Base-by-base conservation (phyloP, 2,329 filamentous ascomycete genomes). In the Aspergillus fumigatiaffinis region DNA sequence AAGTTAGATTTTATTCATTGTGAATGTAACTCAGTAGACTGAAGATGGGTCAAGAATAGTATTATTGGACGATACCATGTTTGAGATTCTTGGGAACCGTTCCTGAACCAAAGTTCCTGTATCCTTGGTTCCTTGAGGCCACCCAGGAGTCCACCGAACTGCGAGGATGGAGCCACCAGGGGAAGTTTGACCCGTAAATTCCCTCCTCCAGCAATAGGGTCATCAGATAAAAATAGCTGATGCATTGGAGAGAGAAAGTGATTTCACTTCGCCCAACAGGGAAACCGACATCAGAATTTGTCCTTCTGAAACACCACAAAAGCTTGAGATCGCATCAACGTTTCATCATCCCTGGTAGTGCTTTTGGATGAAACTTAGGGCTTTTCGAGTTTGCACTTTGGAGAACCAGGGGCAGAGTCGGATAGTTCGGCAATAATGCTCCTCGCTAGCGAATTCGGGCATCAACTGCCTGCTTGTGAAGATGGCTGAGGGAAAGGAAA, bases 71-170 rank as follows among this genome's bases (percentile, higher is more conserved):
- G 28, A 17, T 51, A 35, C 47, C 25, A 44, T 35, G 25, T 17
- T 26, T 26, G 25, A 5, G 25, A 26, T 26, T 7, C 25, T 6
- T 23, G 51, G 53, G 32, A 59, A 55, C 44, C 46, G 59, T 62
- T 60, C 60, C 55, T 63, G 57, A 54, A 42, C 51, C 57, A 54
- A 42, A 52, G 38, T 38, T 41, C 38, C 46, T 46, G 38, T 53
- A 50, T 49, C 57, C 49, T 53, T 60, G 53, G 53, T 56, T 60
- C 56, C 54, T 59, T 59, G 60, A 57, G 56, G 52, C 52, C 41
- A 42, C 20, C 17, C 38, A 42, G 20, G 17, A n/a, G 38, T 52
- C 49, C 55, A 52, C 56, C 25, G 14, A 17, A 21, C 41, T 44
- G 41, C 1, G 10, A 44, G 21, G 21, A 44, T 44, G 41, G 41